Evolutionary conservation across 2,329 filamentous ascomycete species (phyloP).

Genomic region (Knufia petricola): DNA sequence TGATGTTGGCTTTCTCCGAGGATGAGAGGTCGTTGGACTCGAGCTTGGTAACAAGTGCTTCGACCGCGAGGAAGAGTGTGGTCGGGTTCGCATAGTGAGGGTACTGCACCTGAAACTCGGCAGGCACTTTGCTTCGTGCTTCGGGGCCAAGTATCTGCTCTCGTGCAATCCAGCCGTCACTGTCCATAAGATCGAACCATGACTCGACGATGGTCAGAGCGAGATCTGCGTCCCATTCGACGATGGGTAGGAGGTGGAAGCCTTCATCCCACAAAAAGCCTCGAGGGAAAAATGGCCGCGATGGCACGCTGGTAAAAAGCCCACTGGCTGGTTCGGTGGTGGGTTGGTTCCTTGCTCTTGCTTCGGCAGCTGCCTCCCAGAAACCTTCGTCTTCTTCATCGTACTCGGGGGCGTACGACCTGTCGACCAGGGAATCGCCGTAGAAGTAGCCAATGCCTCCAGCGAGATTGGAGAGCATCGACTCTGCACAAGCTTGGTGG

Average conservation of each 20-base stretch:
- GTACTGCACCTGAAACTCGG: conserved; percentile 90
- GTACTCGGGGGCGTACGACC: conserved; percentile 84
- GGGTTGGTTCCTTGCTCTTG: conserved; percentile 58
- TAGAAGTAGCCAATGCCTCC: conserved; percentile 95
- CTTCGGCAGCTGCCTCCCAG: conserved; percentile 83
- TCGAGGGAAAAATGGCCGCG: conserved; percentile 87
- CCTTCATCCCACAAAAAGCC: conserved; percentile 98
- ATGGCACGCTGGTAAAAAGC: conserved; percentile 84
- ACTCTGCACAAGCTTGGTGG: conserved; percentile 72
- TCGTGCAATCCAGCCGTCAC: conserved; percentile 92
- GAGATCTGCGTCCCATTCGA: conserved; percentile 90
- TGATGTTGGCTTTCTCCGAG: conserved; percentile 23
- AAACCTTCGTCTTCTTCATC: conserved; percentile 93
- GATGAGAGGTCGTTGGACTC: conserved; percentile 32
- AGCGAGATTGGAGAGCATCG: conserved; percentile 86
- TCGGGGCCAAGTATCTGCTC: conserved; percentile 91
- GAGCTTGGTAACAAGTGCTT: conserved; percentile 72
- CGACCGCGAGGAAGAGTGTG: conserved; percentile 82
- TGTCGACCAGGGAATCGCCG: conserved; percentile 77
- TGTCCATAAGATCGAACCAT: conserved; percentile 94
- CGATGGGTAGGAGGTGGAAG: conserved; percentile 82
- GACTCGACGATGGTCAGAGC: conserved; percentile 79
- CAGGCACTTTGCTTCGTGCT: conserved; percentile 86
- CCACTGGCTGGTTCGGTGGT: conserved; percentile 72
- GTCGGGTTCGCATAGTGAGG: conserved; percentile 96